Evolutionary conservation across 177 flowering plant genomes (phyloP), one percentile per base, ranked within the genome.

Genomic region (Vitis hybrid): DNA sequence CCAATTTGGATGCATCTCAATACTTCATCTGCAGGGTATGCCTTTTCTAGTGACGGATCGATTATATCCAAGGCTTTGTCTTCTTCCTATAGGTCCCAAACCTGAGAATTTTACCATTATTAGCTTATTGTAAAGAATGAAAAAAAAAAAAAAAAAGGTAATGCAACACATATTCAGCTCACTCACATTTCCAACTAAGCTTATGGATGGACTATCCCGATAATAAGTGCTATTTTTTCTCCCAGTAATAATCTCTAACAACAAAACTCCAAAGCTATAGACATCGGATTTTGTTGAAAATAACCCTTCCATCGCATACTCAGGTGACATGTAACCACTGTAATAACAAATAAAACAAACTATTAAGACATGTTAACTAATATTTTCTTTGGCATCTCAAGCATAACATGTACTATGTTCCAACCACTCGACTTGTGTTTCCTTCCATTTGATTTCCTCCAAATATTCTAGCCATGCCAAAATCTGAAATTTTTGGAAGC

Each of bases 31-130:
- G 19, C 46, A 3, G 11, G 57, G 15, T 15, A 52, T 8, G 56
- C 21, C 51, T 65, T 35, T 17, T 35, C 11, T 9, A 65, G 10
- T 19, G 68, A 21, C 8, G 32, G 2, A 9, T 65, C 68, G 10
- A 65, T 35, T 12, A 65, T 52, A 30, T 51, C 32, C 46, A 49
- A 32, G 57, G 57, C 68, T 17, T 14, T 6, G 3, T 24, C 57
- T 8, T 21, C 68, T 10, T 21, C 21, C 68, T 58, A 65, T 12
- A 65, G 40, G 5, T 52, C 46, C 68, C 68, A 65, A 3, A 52
- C 57, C 57, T 49, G 15, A 32, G 35, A 32, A 32, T 2, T 5
- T 32, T 32, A 32, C 2, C 6, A 32, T 32, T 32, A 32, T 19
- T 5, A 32, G 35, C 35, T 32, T 32, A 32, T 4, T 5, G 6